Evolutionary conservation across 768 basidiomycete species (phyloP).

Genomic region (Lactarius sanguifluus): DNA sequence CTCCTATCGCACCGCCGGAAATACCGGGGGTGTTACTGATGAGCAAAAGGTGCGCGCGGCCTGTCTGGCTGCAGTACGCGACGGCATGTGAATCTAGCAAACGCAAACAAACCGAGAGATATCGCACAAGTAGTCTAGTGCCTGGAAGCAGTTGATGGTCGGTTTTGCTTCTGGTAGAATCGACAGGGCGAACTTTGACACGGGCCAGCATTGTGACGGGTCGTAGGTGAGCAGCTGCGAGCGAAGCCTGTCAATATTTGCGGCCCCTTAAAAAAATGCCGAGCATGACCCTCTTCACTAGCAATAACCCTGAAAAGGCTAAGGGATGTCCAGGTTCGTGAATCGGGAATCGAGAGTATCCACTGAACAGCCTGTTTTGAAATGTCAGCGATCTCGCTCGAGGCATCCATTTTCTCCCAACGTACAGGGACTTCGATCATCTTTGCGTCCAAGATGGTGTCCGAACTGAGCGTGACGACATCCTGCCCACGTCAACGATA

Average conservation of each 20-base stretch:
- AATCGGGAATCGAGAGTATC: conserved; percentile 91
- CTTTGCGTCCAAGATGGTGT: conserved; percentile 75
- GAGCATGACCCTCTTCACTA: conserved; percentile 71
- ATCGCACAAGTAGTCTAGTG: conserved; percentile 84
- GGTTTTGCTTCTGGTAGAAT: conserved; percentile 89
- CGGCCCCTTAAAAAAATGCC: neutral
- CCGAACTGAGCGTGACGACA: conserved; percentile 74
- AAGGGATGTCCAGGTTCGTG: conserved; percentile 68
- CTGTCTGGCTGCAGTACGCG: conserved; percentile 67
- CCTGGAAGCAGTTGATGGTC: conserved; percentile 91
- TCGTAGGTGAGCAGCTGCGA: conserved; percentile 83
- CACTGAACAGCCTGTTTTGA: conserved; percentile 59
- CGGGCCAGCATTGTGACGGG: conserved; percentile 71
- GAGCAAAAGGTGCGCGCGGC: conserved; percentile 87
- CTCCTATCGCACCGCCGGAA: conserved; percentile 83
- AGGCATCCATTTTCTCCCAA: neutral
- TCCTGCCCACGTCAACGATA: conserved; percentile 48
- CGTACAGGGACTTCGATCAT: conserved; percentile 78
- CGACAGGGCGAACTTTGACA: conserved; percentile 72
- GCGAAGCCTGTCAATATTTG: neutral
- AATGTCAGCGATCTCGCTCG: conserved; percentile 10
- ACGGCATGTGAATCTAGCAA: neutral
- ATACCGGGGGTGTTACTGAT: conserved; percentile 82
- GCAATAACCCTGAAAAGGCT: conserved; percentile 77
- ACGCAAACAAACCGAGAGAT: neutral